phyloP scores from a whole-genome alignment of 176 grass and related monocot species.

The Triticum timopheevii region DNA sequence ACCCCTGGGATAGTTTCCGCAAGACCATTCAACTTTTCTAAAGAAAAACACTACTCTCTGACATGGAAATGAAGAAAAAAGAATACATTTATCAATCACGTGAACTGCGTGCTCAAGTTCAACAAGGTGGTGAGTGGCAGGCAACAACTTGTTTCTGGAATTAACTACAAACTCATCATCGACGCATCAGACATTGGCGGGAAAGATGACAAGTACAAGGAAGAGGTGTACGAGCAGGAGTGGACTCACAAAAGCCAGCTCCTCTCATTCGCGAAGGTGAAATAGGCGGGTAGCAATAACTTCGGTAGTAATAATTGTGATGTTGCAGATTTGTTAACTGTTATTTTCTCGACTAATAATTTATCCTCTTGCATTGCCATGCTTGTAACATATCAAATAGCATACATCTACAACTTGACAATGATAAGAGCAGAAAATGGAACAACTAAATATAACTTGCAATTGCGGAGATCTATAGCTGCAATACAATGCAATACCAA shows the following conservation, averaged over 20 bases:
- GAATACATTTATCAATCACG: no score
- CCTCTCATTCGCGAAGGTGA: conserved; percentile 14
- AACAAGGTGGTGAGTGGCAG: conserved; percentile 26
- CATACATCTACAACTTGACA: background rate
- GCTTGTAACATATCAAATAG: background rate
- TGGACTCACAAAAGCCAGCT: conserved; percentile 26
- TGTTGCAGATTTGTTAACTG: background rate
- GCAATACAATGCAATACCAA: background rate
- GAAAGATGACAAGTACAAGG: conserved; percentile 17
- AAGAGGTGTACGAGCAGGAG: conserved; percentile 35
- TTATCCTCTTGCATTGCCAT: background rate
- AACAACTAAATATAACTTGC: background rate
- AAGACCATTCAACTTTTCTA: background rate
- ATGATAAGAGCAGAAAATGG: background rate
- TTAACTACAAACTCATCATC: conserved; percentile 40
- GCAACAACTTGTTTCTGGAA: conserved; percentile 33
- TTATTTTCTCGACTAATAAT: background rate
- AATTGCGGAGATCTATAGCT: background rate
- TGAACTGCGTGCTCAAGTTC: conserved; percentile 13
- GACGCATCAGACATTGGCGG: background rate
- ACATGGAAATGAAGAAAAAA: background rate
- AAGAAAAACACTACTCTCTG: background rate
- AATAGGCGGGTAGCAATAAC: background rate
- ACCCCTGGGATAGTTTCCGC: background rate
- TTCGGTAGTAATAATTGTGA: background rate